Conservation (phyloP, 1,139 yeast species). For the Debaryomyces coudertii region DNA sequence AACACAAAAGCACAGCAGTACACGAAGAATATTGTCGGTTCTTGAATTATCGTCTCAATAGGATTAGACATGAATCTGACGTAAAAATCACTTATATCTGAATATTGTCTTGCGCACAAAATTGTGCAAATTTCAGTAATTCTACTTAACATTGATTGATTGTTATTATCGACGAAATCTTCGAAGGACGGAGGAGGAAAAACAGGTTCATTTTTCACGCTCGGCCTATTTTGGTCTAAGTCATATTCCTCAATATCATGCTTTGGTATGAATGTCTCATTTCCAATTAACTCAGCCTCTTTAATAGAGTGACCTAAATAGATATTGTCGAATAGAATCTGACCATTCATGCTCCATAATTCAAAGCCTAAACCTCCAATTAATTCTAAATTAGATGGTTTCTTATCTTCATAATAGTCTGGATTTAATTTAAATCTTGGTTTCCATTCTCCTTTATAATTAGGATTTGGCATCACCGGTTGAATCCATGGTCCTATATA, state of each 20-base stretch:
- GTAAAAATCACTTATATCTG: slow-evolving; percentile 35
- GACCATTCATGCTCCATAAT: slow-evolving; percentile 82
- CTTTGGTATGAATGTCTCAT: slow-evolving; percentile 70
- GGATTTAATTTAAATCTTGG: slow-evolving; percentile 74
- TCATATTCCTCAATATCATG: slow-evolving; percentile 52
- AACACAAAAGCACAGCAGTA: slow-evolving; percentile 47
- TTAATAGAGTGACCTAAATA: slow-evolving; percentile 79
- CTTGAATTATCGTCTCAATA: slow-evolving; percentile 36
- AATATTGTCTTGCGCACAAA: slow-evolving; percentile 25
- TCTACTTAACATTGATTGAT: slow-evolving; percentile 22
- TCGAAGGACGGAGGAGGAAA: slow-evolving; percentile 47
- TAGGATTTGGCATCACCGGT: slow-evolving; percentile 70
- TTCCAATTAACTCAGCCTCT: slow-evolving; percentile 86
- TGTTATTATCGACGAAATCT: slow-evolving; percentile 35
- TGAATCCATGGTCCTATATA: slow-evolving; percentile 81
- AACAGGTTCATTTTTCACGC: slow-evolving; percentile 37
- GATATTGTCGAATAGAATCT: slow-evolving; percentile 77
- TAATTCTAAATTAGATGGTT: slow-evolving; percentile 64
- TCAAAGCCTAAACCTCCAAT: slow-evolving; percentile 89
- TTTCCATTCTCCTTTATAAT: slow-evolving; percentile 78
- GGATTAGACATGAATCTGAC: slow-evolving; percentile 48
- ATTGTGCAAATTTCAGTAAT: slow-evolving; percentile 21
- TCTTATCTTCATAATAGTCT: slow-evolving; percentile 57
- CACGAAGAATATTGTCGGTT: slow-evolving; percentile 53
- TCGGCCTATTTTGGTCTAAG: slow-evolving; percentile 42